Conservation (phyloP, 2,329 filamentous ascomycete species). For the Septoria linicola region DNA sequence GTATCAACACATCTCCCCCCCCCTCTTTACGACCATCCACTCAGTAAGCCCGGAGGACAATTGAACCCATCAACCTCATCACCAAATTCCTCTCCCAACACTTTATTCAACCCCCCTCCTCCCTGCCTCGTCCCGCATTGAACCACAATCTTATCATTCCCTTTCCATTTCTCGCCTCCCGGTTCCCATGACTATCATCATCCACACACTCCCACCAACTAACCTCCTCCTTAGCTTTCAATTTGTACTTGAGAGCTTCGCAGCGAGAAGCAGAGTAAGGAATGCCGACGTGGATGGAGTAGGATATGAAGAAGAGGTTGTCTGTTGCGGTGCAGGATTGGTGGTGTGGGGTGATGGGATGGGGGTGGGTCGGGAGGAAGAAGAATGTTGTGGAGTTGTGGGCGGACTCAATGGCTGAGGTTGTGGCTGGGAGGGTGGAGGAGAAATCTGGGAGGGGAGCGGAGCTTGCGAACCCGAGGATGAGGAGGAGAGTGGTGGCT, state of each 20-base stretch:
- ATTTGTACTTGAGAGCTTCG: background rate
- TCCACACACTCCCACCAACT: constrained; percentile 9
- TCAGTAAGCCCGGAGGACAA: too few species aligned
- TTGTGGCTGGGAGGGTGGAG: background rate
- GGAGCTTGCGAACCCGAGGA: too few species aligned
- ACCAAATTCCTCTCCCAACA: too few species aligned
- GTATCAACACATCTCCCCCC: too few species aligned
- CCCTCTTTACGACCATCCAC: too few species aligned
- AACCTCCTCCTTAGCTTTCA: constrained; percentile 1
- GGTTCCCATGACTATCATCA: constrained; percentile 5
- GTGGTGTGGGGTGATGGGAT: background rate
- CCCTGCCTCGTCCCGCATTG: constrained; percentile 3
- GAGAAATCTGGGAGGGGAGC: too few species aligned
- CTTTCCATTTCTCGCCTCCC: background rate
- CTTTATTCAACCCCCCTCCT: constrained; percentile 1
- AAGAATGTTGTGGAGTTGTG: constrained; percentile 1
- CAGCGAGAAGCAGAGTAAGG: background rate
- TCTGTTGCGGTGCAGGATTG: constrained; percentile 11
- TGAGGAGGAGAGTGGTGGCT: background rate
- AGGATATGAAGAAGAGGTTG: constrained; percentile 12
- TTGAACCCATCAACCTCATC: too few species aligned
- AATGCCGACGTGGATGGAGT: constrained; percentile 8
- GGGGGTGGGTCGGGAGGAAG: background rate
- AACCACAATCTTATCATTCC: constrained; percentile 7
- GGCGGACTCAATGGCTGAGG: background rate